A percentile compares a stretch with the other conserved stretches of the same genome.
These are phyloP conservation scores for Eutrema yunnanense DNA, from an alignment of 345 rosid species.

Conservation along the genomic window DNA sequence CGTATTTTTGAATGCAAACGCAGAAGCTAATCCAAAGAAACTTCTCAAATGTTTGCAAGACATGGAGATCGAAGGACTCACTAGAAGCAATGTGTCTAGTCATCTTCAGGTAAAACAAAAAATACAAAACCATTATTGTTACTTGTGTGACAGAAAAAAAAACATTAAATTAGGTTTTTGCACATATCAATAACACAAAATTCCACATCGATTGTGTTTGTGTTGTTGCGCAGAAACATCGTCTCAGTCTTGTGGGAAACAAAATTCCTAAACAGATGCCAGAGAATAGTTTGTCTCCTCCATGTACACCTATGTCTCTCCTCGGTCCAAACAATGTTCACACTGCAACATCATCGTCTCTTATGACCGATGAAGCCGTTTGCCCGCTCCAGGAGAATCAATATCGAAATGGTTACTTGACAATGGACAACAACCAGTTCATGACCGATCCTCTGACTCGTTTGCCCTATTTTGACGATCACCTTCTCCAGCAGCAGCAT, in stretches of 20 bases:
- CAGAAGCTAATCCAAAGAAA: conserved; percentile 13
- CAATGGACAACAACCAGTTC: conserved; percentile 1
- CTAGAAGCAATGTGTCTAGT: conserved; percentile 9
- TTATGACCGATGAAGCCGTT: not conserved
- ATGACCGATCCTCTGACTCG: not conserved
- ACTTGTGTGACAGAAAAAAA: not conserved
- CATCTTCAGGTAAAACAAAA: conserved; percentile 20
- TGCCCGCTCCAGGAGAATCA: not conserved
- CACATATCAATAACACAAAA: not conserved
- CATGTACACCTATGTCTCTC: not conserved
- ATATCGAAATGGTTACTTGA: not conserved
- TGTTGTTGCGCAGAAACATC: conserved; percentile 8
- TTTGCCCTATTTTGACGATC: not conserved
- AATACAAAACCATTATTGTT: no score
- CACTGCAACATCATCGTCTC: not conserved
- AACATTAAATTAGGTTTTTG: not conserved
- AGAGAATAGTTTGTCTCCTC: not conserved
- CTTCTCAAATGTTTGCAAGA: not conserved
- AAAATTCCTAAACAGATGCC: not conserved
- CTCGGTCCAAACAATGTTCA: not conserved
- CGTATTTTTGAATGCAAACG: not conserved
- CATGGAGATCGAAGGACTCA: conserved; percentile 9
- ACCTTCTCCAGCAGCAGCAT: not conserved
- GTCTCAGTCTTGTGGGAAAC: not conserved
- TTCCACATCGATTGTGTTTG: not conserved